These are phyloP conservation scores for Aristolochia californica DNA, from an alignment of 164 flowering plant species.

Conservation along the genomic window DNA sequence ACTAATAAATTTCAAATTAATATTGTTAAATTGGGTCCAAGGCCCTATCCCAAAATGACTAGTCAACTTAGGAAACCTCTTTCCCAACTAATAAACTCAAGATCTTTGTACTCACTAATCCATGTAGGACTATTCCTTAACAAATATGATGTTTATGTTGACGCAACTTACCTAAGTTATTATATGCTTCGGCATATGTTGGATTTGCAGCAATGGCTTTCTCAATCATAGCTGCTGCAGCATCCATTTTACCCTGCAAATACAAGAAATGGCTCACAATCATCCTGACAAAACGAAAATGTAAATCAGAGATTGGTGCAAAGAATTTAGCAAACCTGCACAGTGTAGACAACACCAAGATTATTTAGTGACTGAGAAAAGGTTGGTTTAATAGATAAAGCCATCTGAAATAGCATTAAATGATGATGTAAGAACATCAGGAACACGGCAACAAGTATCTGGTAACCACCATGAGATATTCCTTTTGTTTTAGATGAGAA, in stretches of 20 bases:
- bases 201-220: conserved; percentile 98
- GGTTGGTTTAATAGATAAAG: conserved; percentile 86
- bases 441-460: no score
- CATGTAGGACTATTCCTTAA: no score
- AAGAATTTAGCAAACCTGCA: conserved; percentile 51
- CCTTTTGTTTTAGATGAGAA: background rate
- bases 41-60: no score
- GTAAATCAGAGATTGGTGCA: background rate
- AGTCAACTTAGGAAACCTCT: no score
- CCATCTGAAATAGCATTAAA: conserved; percentile 43
- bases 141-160: no score
- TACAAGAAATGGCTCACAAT: conserved; percentile 5
- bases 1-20: no score
- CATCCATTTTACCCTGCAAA: conserved; percentile 96
- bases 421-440: background rate
- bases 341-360: conserved; percentile 98
- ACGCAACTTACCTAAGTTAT: conserved; percentile 98
- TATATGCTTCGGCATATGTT: conserved; percentile 95
- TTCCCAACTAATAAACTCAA: no score
- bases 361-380: conserved; percentile 96
- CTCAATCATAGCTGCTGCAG: conserved; percentile 97
- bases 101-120: no score
- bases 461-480: background rate
- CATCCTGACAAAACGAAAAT: background rate
- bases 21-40: no score